Evolutionary conservation across 768 basidiomycete genomes (phyloP), one percentile per base, ranked within the genome.

Genomic region (Naganishia vishniacii): DNA sequence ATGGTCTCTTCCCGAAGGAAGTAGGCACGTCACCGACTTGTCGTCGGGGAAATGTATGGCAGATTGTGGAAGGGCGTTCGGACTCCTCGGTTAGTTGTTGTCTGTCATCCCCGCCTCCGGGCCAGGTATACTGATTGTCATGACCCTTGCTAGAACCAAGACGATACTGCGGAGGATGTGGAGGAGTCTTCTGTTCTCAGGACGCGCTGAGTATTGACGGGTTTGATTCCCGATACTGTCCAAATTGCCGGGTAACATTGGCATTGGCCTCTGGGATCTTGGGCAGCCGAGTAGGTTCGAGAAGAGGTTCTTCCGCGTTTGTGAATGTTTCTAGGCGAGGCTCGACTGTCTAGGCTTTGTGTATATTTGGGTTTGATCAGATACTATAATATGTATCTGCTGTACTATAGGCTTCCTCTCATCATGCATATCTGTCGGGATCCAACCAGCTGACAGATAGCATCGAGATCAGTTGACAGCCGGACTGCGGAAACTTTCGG

Each of bases 1-100:
- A 44, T 78, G 75, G 72, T 70, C 73, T 4, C 59, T 78, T 16
- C 77, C 77, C 26, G 77, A 78, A 65, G 75, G 77, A 1, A 72
- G 73, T 26, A 66, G 76, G 47, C 71, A 76, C 37, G 75, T 77
- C 1, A 42, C 72, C 2, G 77, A 78, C 47, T 61, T 60, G 16
- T 47, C 60, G 2, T 65, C 68, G 1, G 58, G 69, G 31, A 64
- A 66, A 9, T 78, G 77, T 58, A 77, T 77, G 74, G 72, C 72
- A 9, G 70, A 72, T 13, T 77, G 75, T 51, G 70, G 68, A 2
- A 60, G 75, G 23, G 64, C 71, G n/a, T 77, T 77, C 51, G 75
- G 75, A 13, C 47, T 77, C n/a, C 67, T 77, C 3, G 71, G 68
- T 70, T 34, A 65, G 69, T n/a, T 51, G 34, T 18, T 13, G 48